Percentiles rank a stretch among this genome's conserved stretches.
Evolutionary conservation across 2,329 filamentous ascomycete species (phyloP).

Genomic region (Sphaerulina musiva): DNA sequence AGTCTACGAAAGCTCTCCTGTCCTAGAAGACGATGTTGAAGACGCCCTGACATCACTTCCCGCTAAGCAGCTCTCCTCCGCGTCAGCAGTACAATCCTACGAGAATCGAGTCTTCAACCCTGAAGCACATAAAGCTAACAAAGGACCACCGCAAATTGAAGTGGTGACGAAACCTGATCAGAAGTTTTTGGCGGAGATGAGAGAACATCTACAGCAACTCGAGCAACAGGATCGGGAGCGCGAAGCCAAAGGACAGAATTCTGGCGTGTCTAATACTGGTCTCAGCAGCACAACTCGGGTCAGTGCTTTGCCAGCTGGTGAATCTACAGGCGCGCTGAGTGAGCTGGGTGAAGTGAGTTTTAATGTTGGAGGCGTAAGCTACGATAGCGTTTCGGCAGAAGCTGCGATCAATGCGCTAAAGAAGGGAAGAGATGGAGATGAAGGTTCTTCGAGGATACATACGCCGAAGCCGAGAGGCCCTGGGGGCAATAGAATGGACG

Average conservation of each 20-base stretch:
- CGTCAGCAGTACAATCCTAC: conserved; percentile 29
- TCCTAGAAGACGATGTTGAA: conserved; percentile 19
- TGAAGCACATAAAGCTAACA: conserved; percentile 26
- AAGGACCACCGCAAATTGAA: conserved; percentile 29
- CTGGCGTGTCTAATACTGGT: conserved; percentile 19
- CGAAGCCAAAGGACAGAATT: conserved; percentile 27
- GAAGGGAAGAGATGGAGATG: conserved; percentile 11
- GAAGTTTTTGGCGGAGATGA: conserved; percentile 33
- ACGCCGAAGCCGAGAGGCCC: conserved; percentile 19
- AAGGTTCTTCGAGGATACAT: conserved; percentile 5
- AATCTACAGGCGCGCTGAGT: conserved; percentile 31
- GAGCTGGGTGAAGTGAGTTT: conserved; percentile 47
- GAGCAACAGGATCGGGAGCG: conserved; percentile 60
- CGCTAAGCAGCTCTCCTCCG: conserved; percentile 15
- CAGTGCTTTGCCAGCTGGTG: conserved; percentile 33
- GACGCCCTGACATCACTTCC: conserved; percentile 16
- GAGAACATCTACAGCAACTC: conserved; percentile 62
- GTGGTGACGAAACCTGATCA: conserved; percentile 33
- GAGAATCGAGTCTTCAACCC: conserved; percentile 30
- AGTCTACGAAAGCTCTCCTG: conserved; percentile 27
- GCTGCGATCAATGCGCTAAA: conserved; percentile 32
- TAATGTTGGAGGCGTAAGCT: conserved; percentile 94
- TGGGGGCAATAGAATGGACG: conserved; percentile 10
- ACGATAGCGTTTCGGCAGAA: conserved; percentile 31
- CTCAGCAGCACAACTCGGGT: conserved; percentile 16